Evolutionary conservation across 2,329 filamentous ascomycete genomes (phyloP), one percentile per base, ranked within the genome.

Genomic region (Scedosporium aurantiacum): DNA sequence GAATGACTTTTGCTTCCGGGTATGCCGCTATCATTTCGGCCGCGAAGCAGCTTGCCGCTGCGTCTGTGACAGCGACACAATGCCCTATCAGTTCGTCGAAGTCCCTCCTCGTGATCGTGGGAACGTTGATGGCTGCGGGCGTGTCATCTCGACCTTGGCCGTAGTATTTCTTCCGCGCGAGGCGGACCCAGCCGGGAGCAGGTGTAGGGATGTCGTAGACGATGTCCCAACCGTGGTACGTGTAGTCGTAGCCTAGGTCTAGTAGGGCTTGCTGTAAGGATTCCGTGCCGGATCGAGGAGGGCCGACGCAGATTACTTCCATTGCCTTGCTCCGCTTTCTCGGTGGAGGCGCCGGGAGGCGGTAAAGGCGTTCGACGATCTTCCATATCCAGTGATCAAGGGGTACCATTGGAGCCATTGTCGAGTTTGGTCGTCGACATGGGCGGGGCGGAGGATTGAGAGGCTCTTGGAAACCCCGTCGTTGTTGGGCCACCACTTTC

Each of bases 1-100:
- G 71, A 18, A 82, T 72, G 10, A 81, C 77, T 63, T 76, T 77
- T 52, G 79, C 79, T 28, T 80, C 71, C 0, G 79, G 79, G 62
- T 79, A 80, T 12, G 78, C 68, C 18, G 72, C 71, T 60, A 80
- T 69, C 54, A 80, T 65, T 57, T 81, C 78, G 16, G 73, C 70
- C 2, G 70, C 73, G 52, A 81, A 75, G 25, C 74, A 64, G 7
- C 63, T 71, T 2, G 71, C 72, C 2, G 77, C 73, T 1, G 71
- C 66, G 63, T 80, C 78, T 6, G 76, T 76, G 3, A 75, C 72
- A 5, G 76, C 77, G 0, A 66, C 66, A 3, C 61, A 63, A 61
- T 70, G 65, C 7, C 70, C 68, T n/a, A 71, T 57, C 6, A 71
- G 27, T 14, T 63, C 63, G 60, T 72, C 68, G 23, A 71, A 71